Conservation (phyloP, 768 basidiomycete species). For the Saitozyma podzolica region DNA sequence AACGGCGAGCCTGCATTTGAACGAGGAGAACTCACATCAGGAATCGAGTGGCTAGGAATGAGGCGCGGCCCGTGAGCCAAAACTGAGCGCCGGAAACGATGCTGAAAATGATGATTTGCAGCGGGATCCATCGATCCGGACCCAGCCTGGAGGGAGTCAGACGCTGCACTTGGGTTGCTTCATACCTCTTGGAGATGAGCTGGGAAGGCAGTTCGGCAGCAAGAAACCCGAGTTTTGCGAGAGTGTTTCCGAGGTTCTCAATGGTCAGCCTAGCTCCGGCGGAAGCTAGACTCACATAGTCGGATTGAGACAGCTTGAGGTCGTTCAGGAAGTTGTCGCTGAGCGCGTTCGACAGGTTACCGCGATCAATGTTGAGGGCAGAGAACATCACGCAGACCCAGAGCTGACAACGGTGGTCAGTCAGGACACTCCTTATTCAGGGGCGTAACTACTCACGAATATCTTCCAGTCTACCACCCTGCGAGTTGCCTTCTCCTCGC, state of each 20-base stretch:
- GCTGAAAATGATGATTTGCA: conserved; percentile 57
- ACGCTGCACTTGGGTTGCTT: too few species aligned
- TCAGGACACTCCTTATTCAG: neutral
- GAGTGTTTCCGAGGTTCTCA: conserved; percentile 57
- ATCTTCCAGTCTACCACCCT: conserved; percentile 65
- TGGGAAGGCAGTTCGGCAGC: conserved; percentile 68
- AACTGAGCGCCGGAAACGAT: conserved; percentile 62
- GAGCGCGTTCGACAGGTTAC: conserved; percentile 67
- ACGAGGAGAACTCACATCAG: conserved; percentile 14
- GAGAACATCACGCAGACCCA: conserved; percentile 63
- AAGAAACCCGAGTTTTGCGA: conserved; percentile 57
- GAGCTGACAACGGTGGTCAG: neutral
- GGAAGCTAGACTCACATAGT: conserved; percentile 31
- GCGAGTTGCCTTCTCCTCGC: conserved; percentile 62
- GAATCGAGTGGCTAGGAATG: conserved; percentile 62
- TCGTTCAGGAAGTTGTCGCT: conserved; percentile 69
- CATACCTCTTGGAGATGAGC: conserved; percentile 61
- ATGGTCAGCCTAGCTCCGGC: neutral
- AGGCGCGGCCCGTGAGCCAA: conserved; percentile 60
- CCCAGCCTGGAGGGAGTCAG: conserved; percentile 53
- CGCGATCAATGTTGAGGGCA: conserved; percentile 52
- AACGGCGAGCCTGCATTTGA: conserved; percentile 38
- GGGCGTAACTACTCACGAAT: conserved; percentile 52
- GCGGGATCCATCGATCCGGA: conserved; percentile 60
- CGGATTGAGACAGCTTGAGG: conserved; percentile 58